Evolutionary conservation across 768 basidiomycete genomes (phyloP), one percentile per base, ranked within the genome.

Genomic region (Mycena venus): DNA sequence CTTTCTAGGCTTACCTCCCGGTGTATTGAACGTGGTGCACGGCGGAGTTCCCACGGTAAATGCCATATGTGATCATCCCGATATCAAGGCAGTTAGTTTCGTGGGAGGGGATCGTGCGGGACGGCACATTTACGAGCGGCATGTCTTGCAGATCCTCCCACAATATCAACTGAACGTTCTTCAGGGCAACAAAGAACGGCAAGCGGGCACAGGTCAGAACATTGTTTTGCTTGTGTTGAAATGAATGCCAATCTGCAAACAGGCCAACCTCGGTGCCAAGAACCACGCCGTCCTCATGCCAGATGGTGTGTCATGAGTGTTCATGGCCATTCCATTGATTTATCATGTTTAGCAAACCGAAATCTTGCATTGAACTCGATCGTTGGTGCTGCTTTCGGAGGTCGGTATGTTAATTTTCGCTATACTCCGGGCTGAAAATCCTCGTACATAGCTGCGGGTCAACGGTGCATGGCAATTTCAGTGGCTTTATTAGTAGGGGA

Each of bases 391-490:
- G 97, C 96, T 6, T 99, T 98, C 77, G 97, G 97, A 67, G 93
- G 93, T 94, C 79, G 77, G 87, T 59, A 27, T 49, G 2, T 44
- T 4, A 64, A 56, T 61, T 68, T 34, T 75, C 80, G 9, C 17
- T 44, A 34, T 49, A 38, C 14, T 70, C 23, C 59, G 63, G 44
- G 34, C 67, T 51, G 47, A 62, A 64, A 9, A 51, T 34, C 78
- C 80, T 67, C 44, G 10, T 80, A 74, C 47, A 75, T 80, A 90
- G 98, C 98, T 76, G 98, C 98, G 34, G 98, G 98, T 15, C 98
- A 99, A 82, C 91, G 98, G 70, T 99, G 97, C 85, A 99, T 98
- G 97, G 97, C 96, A 15, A 85, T 98, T 51, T 98, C 96, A 15
- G 96, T 97, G 36, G 94, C 88, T n/a, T 82, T 98, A 32, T 88